Evolutionary conservation across 305 asterid genomes (phyloP), one percentile per base, ranked within the genome.

Genomic region (Solanum hybrid): DNA sequence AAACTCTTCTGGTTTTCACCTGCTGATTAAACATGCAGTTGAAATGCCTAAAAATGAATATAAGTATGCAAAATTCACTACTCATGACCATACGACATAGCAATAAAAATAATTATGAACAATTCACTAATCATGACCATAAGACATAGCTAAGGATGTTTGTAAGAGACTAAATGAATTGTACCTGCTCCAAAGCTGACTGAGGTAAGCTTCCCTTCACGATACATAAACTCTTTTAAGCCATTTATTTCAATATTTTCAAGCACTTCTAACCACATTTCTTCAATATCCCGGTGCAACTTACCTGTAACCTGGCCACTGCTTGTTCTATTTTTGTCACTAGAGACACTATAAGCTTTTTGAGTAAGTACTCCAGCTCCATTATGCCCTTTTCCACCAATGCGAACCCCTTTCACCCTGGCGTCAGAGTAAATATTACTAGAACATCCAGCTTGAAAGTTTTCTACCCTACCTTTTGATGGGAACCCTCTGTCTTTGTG

Each of bases 121-220:
- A 40, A 19, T 40, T 35, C 56, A 77, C 85, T 34, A 78, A 69
- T 5, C 64, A 35, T 78, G 45, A 36, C 29, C 45, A 78, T 64
- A n/a, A 86, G 93, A 78, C 82, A 85, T 35, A 38, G 8, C 42
- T 89, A 80, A 85, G 37, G 87, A 32, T 84, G 73, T 22, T 32
- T n/a, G 78, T 85, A 60, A 12, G 51, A 85, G 78, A 85, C 34
- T 87, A 64, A 91, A 56, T 17, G 77, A 85, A 34, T 19, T 32
- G 86, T 97, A 97, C 99, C 99, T 96, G 96, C 92, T 78, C 97
- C 99, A 87, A 93, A 94, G 92, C 93, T 93, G 92, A 97, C 92
- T 2, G 98, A 95, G 89, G 93, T 90, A 89, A 98, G 97, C 96
- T 94, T 96, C 90, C 97, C 99, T 94, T 98, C 98, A 71, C 90